A percentile compares a stretch with the other conserved stretches of the same genome.
Evolutionary conservation across 2,329 filamentous ascomycete genomes (phyloP).

Genomic region (Acrocalymma vagum): DNA sequence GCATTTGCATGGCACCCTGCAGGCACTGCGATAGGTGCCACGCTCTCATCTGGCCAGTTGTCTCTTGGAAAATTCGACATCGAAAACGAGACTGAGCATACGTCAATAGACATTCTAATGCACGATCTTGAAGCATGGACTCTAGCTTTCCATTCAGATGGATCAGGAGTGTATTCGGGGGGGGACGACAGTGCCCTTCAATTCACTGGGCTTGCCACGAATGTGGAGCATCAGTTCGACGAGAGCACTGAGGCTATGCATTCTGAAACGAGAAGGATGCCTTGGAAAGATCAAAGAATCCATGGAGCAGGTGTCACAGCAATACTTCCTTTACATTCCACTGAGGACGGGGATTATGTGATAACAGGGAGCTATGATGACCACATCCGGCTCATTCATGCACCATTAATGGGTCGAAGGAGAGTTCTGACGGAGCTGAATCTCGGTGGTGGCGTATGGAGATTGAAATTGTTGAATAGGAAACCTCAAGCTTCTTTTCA

Average conservation of each 20-base stretch:
- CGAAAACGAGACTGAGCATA: slow-evolving; percentile 32
- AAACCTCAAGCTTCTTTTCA: slow-evolving; percentile 18
- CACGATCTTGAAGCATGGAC: slow-evolving; percentile 78
- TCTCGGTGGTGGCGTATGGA: slow-evolving; percentile 86
- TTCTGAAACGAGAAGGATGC: slow-evolving; percentile 19
- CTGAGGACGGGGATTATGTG: slow-evolving; percentile 61
- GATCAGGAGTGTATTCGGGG: slow-evolving; percentile 69
- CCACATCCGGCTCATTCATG: slow-evolving; percentile 71
- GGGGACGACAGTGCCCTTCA: slow-evolving; percentile 77
- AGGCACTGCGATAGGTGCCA: slow-evolving; percentile 68
- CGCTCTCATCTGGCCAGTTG: slow-evolving; percentile 74
- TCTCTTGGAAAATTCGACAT: slow-evolving; percentile 37
- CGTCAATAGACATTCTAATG: slow-evolving; percentile 31
- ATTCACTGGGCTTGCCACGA: slow-evolving; percentile 32
- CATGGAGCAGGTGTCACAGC: slow-evolving; percentile 89
- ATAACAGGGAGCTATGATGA: slow-evolving; percentile 95
- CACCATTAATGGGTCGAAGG: slow-evolving; percentile 47
- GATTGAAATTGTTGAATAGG: slow-evolving; percentile 69
- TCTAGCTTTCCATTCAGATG: slow-evolving; percentile 63
- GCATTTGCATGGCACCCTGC: slow-evolving; percentile 78
- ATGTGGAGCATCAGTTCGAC: slow-evolving; percentile 10
- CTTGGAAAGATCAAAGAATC: slow-evolving; percentile 62
- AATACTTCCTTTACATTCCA: slow-evolving; percentile 74
- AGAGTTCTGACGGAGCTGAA: slow-evolving; percentile 69
- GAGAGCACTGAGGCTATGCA: slow-evolving; percentile 6